Conservation (phyloP, 257 asterid species). For the Nicotiana undulata region DNA sequence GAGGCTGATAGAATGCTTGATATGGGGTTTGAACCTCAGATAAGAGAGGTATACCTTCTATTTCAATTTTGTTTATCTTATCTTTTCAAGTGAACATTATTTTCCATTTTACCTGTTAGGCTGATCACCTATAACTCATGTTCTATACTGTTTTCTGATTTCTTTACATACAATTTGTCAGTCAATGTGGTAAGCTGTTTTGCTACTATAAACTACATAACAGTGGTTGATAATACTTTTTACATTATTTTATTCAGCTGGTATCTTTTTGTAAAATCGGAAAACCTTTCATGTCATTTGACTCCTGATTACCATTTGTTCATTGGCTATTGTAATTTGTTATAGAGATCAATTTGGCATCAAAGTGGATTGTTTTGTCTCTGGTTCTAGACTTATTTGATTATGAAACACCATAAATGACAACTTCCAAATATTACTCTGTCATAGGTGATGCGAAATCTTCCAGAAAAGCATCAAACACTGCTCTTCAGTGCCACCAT, state of each 20-base stretch:
- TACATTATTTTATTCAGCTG: neutral
- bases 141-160: neutral
- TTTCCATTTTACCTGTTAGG: neutral
- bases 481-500: slow-evolving; percentile 88
- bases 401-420: slow-evolving; percentile 3
- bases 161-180: neutral
- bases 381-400: neutral
- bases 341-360: neutral
- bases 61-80: neutral
- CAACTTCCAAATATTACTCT: slow-evolving; percentile 6
- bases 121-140: neutral
- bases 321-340: neutral
- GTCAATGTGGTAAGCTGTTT: neutral
- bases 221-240: neutral
- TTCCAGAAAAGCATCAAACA: slow-evolving; percentile 76
- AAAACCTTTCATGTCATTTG: neutral
- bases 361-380: neutral
- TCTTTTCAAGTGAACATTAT: neutral
- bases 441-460: slow-evolving; percentile 74
- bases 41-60: slow-evolving; percentile 59
- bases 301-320: neutral
- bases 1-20: slow-evolving; percentile 97
- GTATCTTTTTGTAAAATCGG: neutral
- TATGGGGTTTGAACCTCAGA: slow-evolving; percentile 96
- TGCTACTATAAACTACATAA: neutral